Percentiles rank a stretch among this genome's conserved stretches.
phyloP scores from a whole-genome alignment of 2,329 filamentous ascomycete species.

The Penicillium occitanis region DNA sequence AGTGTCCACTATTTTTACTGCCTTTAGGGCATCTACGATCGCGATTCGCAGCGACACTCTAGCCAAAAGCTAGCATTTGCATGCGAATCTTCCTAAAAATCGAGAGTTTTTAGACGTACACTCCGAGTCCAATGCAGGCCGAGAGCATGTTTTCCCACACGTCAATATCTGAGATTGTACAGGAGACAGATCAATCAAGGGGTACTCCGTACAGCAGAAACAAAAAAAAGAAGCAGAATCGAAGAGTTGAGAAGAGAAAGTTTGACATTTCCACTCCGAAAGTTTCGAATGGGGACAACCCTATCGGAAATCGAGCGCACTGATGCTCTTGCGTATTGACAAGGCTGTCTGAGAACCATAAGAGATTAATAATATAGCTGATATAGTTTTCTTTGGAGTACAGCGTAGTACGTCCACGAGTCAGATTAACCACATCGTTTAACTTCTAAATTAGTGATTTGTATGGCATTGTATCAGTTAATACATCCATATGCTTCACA shows the following conservation, averaged over 20 bases:
- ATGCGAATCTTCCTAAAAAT: neutral
- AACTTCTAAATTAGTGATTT: neutral
- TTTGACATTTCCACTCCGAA: neutral
- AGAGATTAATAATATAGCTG: neutral
- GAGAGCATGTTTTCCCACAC: neutral
- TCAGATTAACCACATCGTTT: neutral
- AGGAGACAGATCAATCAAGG: conserved; percentile 13
- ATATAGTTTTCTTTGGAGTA: neutral
- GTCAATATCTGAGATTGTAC: neutral
- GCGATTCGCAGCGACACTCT: neutral
- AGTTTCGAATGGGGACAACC: neutral
- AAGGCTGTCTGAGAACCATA: neutral
- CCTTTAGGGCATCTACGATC: neutral
- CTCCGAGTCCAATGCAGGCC: neutral
- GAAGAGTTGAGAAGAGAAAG: neutral
- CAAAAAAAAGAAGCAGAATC: neutral
- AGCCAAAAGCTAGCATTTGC: neutral
- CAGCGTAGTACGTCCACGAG: neutral
- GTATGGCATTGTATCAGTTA: neutral
- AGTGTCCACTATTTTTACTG: neutral
- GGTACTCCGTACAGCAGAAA: neutral
- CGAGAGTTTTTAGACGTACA: neutral
- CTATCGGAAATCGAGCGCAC: neutral
- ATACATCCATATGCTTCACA: neutral
- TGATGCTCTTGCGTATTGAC: neutral